phyloP scores from a whole-genome alignment of 2,329 filamentous ascomycete genomes.

The Ceratocystis ficicola region DNA sequence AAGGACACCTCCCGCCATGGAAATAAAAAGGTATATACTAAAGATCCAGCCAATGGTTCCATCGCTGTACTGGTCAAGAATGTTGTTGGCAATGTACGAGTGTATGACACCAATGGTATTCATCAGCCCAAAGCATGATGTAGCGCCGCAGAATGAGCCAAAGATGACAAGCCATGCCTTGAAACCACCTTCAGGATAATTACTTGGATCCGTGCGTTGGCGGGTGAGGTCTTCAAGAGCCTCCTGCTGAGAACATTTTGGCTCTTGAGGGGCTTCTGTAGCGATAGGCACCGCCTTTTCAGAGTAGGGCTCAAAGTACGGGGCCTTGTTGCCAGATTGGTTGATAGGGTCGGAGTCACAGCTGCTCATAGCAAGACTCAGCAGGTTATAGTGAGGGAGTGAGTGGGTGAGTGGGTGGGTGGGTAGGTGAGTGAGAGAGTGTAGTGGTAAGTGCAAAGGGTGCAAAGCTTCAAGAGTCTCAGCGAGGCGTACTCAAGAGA shows the following conservation, averaged over 20 bases:
- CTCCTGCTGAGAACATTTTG: slow-evolving; percentile 5
- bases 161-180: slow-evolving; percentile 64
- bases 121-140: slow-evolving; percentile 59
- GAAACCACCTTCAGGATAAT: slow-evolving; percentile 49
- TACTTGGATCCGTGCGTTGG: slow-evolving; percentile 19
- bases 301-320: slow-evolving; percentile 15
- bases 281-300: slow-evolving; percentile 8
- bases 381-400: background rate
- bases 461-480: background rate
- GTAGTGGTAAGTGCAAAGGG: background rate
- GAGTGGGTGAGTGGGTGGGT: no score
- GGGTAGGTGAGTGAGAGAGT: background rate
- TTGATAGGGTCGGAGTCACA: slow-evolving; percentile 17
- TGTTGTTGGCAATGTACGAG: slow-evolving; percentile 60
- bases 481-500: background rate
- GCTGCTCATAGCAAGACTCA: slow-evolving; percentile 13
- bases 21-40: slow-evolving; percentile 64
- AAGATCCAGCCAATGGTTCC: slow-evolving; percentile 78
- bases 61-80: slow-evolving; percentile 54
- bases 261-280: slow-evolving; percentile 1
- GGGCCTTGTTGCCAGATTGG: slow-evolving; percentile 6
- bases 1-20: slow-evolving; percentile 71
- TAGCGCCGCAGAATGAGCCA: slow-evolving; percentile 61
- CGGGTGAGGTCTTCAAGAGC: slow-evolving; percentile 18
- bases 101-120: slow-evolving; percentile 67